Base-by-base conservation (phyloP, 441 rosid species). In the Populus hybrid region DNA sequence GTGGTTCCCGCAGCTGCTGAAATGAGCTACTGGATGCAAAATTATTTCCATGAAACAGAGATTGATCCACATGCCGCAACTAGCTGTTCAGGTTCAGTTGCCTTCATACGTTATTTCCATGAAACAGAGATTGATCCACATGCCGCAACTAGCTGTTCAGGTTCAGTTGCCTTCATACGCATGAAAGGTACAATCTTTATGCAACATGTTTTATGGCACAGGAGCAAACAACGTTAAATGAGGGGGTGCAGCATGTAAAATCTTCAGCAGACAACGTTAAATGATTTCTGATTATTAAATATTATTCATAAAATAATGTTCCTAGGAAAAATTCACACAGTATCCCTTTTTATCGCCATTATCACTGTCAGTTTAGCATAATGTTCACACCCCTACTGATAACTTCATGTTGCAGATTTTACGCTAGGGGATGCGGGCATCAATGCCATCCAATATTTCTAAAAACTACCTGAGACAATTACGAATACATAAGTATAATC, bases 321-420 rank as follows among this genome's bases (percentile, higher is more conserved):
- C 20, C 53, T 65, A 11, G 18, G 50, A 11, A 32, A 72, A 32
- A 21, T 74, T 32, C 38, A 71, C 14, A n/a, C 4, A 30, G 32
- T 69, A 82, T 53, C 73, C 72, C 71, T 20, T 76, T 85, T 59
- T 84, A 9, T 85, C 87, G 57, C 73, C 86, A 81, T 85, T 50
- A 76, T 82, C 84, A 77, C 18, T 76, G 78, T 73, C 67, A 50
- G 77, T 71, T 69, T 75, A 74, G 72, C 34, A 81, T 42, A 35
- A 66, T 28, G 59, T 75, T 53, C 77, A 38, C 36, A 59, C 53
- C 73, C 79, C 46, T 68, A 71, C 30, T 5, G 46, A 72, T 24
- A n/a, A 71, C 74, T 76, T 69, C 36, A 61, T 71, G 76, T 64
- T 66, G 30, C 50, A 40, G 42, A 57, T 67, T 21, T 28, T 53